Evolutionary conservation across 2,329 filamentous ascomycete species (phyloP).

Genomic region (Stachybotrys chartarum): DNA sequence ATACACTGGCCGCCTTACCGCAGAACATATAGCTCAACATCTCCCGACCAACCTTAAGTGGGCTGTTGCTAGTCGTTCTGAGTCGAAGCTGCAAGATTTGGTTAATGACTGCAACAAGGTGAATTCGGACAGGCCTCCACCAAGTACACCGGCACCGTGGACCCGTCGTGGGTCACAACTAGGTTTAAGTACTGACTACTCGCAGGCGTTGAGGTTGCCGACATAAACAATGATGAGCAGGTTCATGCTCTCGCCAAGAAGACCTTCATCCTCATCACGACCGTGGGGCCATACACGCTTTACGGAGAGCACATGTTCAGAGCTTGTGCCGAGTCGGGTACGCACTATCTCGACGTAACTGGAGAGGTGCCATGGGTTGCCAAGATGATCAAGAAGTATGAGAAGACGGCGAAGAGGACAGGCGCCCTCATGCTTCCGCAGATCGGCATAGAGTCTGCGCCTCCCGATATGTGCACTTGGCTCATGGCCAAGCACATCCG

Average conservation of each 20-base stretch:
- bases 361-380: conserved; percentile 52
- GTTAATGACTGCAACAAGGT: conserved; percentile 58
- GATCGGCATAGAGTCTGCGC: conserved; percentile 54
- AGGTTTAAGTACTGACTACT: conserved; percentile 3
- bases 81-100: conserved; percentile 63
- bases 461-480: conserved; percentile 52
- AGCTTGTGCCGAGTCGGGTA: conserved; percentile 55
- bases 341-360: conserved; percentile 58
- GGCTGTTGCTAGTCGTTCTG: conserved; percentile 81
- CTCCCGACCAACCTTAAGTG: conserved; percentile 75
- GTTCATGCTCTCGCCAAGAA: conserved; percentile 45
- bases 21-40: conserved; percentile 64
- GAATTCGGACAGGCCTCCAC: conserved; percentile 62
- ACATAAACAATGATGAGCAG: conserved; percentile 36
- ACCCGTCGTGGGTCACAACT: neutral
- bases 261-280: conserved; percentile 48
- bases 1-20: conserved; percentile 74
- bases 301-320: conserved; percentile 53
- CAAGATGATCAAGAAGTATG: conserved; percentile 55
- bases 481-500: conserved; percentile 43
- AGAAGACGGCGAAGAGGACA: conserved; percentile 39
- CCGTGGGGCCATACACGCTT: conserved; percentile 51
- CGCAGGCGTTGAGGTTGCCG: conserved; percentile 45
- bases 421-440: conserved; percentile 57
- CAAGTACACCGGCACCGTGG: conserved; percentile 43